Evolutionary conservation across 495 filamentous ascomycete species (phyloP), one percentile per base, ranked within the genome.

Genomic region (Tetracladium marchalianum): DNA sequence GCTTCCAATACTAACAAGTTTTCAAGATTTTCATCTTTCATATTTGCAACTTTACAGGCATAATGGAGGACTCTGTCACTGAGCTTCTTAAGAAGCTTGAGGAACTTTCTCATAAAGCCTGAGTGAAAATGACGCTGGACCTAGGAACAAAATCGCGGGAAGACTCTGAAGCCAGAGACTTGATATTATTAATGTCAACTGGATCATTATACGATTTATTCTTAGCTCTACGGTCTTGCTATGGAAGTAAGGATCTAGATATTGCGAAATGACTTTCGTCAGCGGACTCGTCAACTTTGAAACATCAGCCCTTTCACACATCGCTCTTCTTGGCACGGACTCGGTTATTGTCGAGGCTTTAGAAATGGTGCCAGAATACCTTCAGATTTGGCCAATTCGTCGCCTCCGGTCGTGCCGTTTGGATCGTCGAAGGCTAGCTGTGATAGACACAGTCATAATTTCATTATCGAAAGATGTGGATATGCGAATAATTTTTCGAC

Each of bases 391-490:
- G 5, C 40, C 42, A 2, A 35, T 50, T 13, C 15, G 27, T 15
- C 22, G 34, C 4, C 5, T 45, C 24, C 34, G 42, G 12, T 18
- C 35, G 15, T 13, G 13, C 4, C 24, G 48, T 8, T 35, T 11
- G 5, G n/a, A 31, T 11, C 22, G 36, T 4, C 31, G 31, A 17
- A 40, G 48, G 36, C 1, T 3, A 1, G 15, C 2, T 7, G 36
- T 45, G 0, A 50, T 50, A 8, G 48, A 50, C 1, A 12, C 11
- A 15, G 35, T 45, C 31, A 18, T 50, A 17, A 2, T 35, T 15
- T 27, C 1, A 0, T 35, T 50, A 15, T n/a, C 40, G 18, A 12
- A 41, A 15, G 3, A 31, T 7, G 10, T 1, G 11, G 39, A n/a
- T n/a, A 13, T 33, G 0, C 9, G 1, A 15, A 9, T 0, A 11